Evolutionary conservation across 176 grass and related monocot species (phyloP), one percentile per base, ranked within the genome.

Genomic region (Bothriochloa decipiens): DNA sequence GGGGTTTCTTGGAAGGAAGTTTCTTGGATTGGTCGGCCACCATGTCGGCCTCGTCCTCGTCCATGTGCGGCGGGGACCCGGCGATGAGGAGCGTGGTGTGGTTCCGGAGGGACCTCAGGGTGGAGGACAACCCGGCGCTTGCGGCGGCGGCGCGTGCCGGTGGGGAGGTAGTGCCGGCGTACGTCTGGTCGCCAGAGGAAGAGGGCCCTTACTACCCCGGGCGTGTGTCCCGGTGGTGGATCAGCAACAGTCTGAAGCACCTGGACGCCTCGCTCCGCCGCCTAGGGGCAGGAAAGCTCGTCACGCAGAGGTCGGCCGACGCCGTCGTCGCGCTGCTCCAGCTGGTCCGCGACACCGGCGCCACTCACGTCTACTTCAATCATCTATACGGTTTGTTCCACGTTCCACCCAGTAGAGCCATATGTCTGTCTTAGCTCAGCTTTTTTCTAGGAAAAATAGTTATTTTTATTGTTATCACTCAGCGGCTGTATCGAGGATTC

Each of bases 291-390:
- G 82, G 84, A 35, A 83, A 88, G 28, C 92, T 97, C 27, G 65
- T 97, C 27, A 94, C 92, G 32, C 75, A 88, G 13, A 82, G 82
- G 77, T 97, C 95, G 18, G 22, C 88, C 33, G 89, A 97, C 75
- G 90, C 87, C 22, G 88, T 82, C 61, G 86, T 80, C 57, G 91
- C 91, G 15, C 87, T 98, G 45, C 86, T 95, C 37, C 70, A 98
- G 23, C 45, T 98, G n/a, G 91, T 94, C 78, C 93, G 76, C 66
- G 45, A 75, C 75, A 92, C 91, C 74, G 86, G 86, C 42, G 86
- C 96, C 87, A 90, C 93, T 75, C 94, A 89, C 76, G 81, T 98
- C 83, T 95, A 90, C 93, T 98, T 98, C 89, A 98, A 95, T 77
- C 93, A 98, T 72, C 92, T 98, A 66, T 98, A 96, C 66, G 93